Conservation (phyloP, 2,329 filamentous ascomycete genomes). For the Parascedosporium putredinis region DNA sequence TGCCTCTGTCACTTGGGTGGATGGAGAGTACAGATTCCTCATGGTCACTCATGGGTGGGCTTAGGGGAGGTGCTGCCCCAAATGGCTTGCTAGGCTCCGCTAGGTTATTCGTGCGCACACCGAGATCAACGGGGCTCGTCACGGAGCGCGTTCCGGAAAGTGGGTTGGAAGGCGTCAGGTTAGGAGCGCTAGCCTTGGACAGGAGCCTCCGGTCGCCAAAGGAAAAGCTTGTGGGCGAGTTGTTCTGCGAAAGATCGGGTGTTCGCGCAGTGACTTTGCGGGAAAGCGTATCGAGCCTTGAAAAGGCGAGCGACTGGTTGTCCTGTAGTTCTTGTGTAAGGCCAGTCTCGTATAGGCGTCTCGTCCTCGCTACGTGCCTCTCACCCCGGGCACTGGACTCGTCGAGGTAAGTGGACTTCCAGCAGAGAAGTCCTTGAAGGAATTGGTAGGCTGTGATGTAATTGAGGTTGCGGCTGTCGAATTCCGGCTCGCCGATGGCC, state of each 20-base stretch:
- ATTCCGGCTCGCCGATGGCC: constrained; percentile 55
- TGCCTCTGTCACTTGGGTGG: constrained; percentile 67
- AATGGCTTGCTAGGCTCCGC: constrained; percentile 17
- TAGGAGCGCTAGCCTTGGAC: constrained; percentile 56
- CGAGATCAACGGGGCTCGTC: constrained; percentile 9
- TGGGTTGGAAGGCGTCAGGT: constrained; percentile 29
- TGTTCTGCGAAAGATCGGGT: constrained; percentile 31
- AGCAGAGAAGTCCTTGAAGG: constrained; percentile 29
- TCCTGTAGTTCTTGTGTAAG: constrained; percentile 71
- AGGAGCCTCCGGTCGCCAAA: constrained; percentile 36
- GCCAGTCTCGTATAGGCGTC: constrained; percentile 74
- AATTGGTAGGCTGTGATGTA: constrained; percentile 53
- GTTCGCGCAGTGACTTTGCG: constrained; percentile 45
- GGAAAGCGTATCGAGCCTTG: constrained; percentile 69
- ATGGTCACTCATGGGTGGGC: constrained; percentile 55
- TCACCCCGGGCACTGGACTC: constrained; percentile 6
- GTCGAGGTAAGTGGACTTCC: neutral
- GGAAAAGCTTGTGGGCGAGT: constrained; percentile 33
- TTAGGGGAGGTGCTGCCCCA: constrained; percentile 28
- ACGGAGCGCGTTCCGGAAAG: constrained; percentile 7
- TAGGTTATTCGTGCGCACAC: constrained; percentile 16
- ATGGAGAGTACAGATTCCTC: constrained; percentile 60
- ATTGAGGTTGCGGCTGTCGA: constrained; percentile 87
- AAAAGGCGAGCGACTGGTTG: constrained; percentile 65
- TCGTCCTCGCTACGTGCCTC: constrained; percentile 52